Evolutionary conservation across 148 eudicot genomes (phyloP), one percentile per base, ranked within the genome.

Genomic region (Chenopodium formosanum): DNA sequence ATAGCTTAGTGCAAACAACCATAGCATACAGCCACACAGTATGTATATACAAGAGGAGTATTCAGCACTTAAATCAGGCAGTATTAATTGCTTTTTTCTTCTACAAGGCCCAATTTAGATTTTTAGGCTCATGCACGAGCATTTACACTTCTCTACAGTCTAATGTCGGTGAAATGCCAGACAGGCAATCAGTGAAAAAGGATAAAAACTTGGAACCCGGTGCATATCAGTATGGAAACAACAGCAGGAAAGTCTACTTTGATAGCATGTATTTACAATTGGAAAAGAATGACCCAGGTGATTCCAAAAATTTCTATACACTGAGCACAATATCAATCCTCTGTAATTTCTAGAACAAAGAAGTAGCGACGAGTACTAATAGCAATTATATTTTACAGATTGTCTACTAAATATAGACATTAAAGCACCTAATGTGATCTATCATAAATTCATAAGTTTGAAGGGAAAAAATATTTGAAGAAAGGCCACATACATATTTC

Each of bases 401-500:
- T 20, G 23, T 22, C 65, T 60, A 34, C 37, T 34, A 31, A 31
- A 31, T 31, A 31, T 31, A 60, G 4, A 17, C 7, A 60, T 3
- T 13, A 60, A 19, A 60, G 64, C 22, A 60, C 4, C 64, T 60
- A 0, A 60, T 53, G 60, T 16, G 60, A 53, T 53, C 60, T 12
- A 13, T 53, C 60, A 31, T 37, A 29, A 27, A 2, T 27, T 10
- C 60, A 31, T 44, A 29, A 27, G 12, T 27, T 10, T 11, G 1
- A 13, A 1, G 12, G 72, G 17, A 37, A 20, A 56, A 2, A 44
- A 16, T 44, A 60, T 0, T 71, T 14, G 56, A 81, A 70, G 82
- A 72, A 62, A 78, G 79, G 80, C 65, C 46, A 47, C 99, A 50
- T 91, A 96, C 99, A 85, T 90, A 88, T 94, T 89, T 94, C 46